Evolutionary conservation across 495 filamentous ascomycete genomes (phyloP).

Genomic region (Penicillium bovifimosum): DNA sequence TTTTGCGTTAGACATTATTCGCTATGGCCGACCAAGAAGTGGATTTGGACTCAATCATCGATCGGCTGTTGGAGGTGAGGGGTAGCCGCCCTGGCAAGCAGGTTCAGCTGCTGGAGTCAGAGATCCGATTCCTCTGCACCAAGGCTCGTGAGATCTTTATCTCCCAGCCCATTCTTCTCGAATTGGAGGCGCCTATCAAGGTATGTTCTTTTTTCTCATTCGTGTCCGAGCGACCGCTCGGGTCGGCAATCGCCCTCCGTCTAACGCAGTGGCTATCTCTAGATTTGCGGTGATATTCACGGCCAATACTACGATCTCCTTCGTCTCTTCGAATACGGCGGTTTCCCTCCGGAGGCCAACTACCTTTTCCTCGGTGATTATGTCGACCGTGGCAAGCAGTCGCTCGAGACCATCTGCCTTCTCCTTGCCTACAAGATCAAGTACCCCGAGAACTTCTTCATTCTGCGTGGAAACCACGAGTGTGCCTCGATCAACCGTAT

Average conservation of each 20-base stretch:
- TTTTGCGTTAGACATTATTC: slow-evolving; percentile 32
- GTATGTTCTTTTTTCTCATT: slow-evolving; percentile 44
- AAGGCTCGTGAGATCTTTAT: slow-evolving; percentile 99
- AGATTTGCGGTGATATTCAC: slow-evolving; percentile 99
- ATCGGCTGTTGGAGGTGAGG: slow-evolving; percentile 93
- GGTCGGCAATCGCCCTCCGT: not conserved
- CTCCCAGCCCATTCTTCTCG: slow-evolving; percentile 94
- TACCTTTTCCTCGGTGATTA: slow-evolving; percentile 99
- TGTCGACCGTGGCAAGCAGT: slow-evolving; percentile 98
- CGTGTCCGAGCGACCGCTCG: not conserved
- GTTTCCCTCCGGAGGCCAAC: slow-evolving; percentile 97
- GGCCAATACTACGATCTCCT: slow-evolving; percentile 99
- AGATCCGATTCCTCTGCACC: slow-evolving; percentile 97
- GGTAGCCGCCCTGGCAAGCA: slow-evolving; percentile 98
- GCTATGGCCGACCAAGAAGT: slow-evolving; percentile 97
- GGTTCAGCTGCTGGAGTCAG: slow-evolving; percentile 91
- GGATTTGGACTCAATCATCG: slow-evolving; percentile 98
- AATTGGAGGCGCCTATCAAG: slow-evolving; percentile 98
- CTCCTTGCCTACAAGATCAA: slow-evolving; percentile 99
- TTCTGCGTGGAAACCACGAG: slow-evolving; percentile 97
- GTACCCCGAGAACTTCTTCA: slow-evolving; percentile 99
- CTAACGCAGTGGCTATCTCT: slow-evolving; percentile 9
- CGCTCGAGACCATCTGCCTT: slow-evolving; percentile 97
- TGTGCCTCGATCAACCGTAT: slow-evolving; percentile 99
- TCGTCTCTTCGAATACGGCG: slow-evolving; percentile 96